phyloP scores from a whole-genome alignment of 176 grass and related monocot genomes.

The Raddia distichophylla region DNA sequence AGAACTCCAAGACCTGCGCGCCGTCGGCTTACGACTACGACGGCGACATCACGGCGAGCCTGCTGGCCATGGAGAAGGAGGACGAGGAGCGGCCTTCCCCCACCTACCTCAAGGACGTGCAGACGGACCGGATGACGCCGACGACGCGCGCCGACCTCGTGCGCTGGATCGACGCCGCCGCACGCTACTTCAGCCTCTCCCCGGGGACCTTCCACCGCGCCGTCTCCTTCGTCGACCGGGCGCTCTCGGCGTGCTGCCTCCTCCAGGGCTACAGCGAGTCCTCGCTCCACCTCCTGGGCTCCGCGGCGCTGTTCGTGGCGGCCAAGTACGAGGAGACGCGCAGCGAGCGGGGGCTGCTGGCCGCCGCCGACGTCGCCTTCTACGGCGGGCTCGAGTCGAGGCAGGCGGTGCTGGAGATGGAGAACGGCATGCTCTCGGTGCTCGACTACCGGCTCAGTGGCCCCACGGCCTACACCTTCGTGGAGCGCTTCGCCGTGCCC shows the following conservation, averaged over 20 bases:
- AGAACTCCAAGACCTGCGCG: not conserved
- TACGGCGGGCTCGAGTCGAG: not conserved
- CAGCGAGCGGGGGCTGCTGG: not conserved
- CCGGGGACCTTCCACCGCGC: conserved; percentile 24
- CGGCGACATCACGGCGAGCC: not conserved
- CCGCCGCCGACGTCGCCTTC: not conserved
- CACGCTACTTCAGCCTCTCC: not conserved
- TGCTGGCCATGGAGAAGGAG: not conserved
- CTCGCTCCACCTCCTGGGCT: conserved; percentile 25
- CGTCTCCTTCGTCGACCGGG: conserved; percentile 34
- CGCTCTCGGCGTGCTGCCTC: not conserved
- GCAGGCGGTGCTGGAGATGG: conserved; percentile 1
- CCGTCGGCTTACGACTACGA: not conserved
- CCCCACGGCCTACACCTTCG: conserved; percentile 39
- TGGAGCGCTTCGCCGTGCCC: conserved; percentile 3
- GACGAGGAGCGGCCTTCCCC: not conserved
- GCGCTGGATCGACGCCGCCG: conserved; percentile 10
- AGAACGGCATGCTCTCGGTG: not conserved
- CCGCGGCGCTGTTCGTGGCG: not conserved
- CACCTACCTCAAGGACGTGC: conserved; percentile 3
- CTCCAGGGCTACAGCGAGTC: rapidly evolving
- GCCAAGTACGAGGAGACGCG: conserved; percentile 19
- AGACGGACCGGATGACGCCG: not conserved
- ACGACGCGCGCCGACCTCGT: not conserved
- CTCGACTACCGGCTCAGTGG: conserved; percentile 29